A percentile compares a stretch with the other conserved stretches of the same genome.
Evolutionary conservation across 352 stramenopile genomes (phyloP).

Genomic region (Peronosclerospora sorghi): DNA sequence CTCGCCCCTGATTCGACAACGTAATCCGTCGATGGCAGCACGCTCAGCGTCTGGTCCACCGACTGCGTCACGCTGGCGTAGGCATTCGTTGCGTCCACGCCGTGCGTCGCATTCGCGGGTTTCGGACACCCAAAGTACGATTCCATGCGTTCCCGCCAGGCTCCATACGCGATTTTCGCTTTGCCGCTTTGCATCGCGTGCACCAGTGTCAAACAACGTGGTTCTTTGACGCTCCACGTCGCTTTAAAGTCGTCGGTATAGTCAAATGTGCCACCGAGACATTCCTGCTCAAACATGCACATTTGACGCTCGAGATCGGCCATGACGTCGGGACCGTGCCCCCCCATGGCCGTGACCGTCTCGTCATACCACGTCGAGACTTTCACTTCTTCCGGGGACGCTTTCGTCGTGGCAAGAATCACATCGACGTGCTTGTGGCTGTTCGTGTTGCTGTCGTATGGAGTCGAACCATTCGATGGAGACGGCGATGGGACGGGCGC

Average conservation of each 20-base stretch:
- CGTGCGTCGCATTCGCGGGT: constrained; percentile 12
- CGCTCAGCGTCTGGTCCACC: too few relatives aligned
- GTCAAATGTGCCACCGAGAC: constrained; percentile 28
- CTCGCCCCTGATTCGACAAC: too few relatives aligned
- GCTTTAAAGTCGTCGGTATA: constrained; percentile 36
- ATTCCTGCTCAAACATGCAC: constrained; percentile 43
- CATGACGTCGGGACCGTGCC: constrained; percentile 18
- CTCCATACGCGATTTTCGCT: constrained; percentile 14
- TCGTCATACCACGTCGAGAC: constrained; percentile 33
- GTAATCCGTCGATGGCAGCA: too few relatives aligned
- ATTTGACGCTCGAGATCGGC: constrained; percentile 41
- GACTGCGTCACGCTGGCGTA: constrained; percentile 6
- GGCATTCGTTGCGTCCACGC: constrained; percentile 1
- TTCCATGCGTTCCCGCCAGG: constrained; percentile 31
- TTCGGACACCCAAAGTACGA: constrained; percentile 32
- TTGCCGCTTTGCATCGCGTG: constrained; percentile 30
- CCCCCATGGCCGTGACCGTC: constrained; percentile 21
- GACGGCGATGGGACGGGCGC: neutral
- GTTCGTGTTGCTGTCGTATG: constrained; percentile 13
- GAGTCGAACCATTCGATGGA: neutral
- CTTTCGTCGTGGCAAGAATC: constrained; percentile 16
- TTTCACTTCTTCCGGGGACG: constrained; percentile 10
- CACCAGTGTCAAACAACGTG: constrained; percentile 33
- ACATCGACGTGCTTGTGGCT: constrained; percentile 26
- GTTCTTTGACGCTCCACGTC: constrained; percentile 25